phyloP scores from a whole-genome alignment of 495 filamentous ascomycete species.

The Neurospora sp. region DNA sequence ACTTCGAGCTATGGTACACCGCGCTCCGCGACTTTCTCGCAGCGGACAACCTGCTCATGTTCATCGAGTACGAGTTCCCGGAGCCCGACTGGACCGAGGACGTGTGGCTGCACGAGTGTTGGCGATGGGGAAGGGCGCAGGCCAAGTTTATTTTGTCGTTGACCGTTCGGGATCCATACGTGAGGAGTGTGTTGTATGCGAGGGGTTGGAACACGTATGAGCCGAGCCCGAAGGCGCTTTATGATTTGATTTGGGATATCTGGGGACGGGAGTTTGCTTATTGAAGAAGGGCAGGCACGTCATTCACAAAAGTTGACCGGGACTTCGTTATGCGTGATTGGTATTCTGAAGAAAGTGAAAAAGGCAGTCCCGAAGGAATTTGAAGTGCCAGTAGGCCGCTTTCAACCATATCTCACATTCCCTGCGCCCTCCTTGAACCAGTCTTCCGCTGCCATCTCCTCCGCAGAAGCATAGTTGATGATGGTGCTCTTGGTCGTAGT shows the following conservation, averaged over 20 bases:
- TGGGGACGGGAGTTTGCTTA: not conserved
- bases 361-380: not conserved
- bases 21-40: not conserved
- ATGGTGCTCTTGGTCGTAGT: slow-evolving; percentile 49
- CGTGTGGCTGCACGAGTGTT: not conserved
- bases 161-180: not conserved
- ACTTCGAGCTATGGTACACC: not conserved
- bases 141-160: not conserved
- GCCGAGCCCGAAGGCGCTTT: not conserved
- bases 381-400: not conserved
- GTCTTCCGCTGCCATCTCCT: slow-evolving; percentile 30
- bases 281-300: not conserved
- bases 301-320: not conserved
- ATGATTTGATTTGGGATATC: not conserved
- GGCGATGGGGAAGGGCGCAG: not conserved
- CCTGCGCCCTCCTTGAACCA: slow-evolving; percentile 40
- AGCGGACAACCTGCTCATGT: not conserved
- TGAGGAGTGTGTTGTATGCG: not conserved
- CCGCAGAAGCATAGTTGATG: slow-evolving; percentile 42
- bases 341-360: not conserved
- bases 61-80: not conserved
- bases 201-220: not conserved
- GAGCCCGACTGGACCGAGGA: not conserved
- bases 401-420: slow-evolving; percentile 35
- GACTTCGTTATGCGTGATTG: not conserved